Evolutionary conservation across 495 filamentous ascomycete species (phyloP).

Genomic region (Lasiosphaeriaceae sp.): DNA sequence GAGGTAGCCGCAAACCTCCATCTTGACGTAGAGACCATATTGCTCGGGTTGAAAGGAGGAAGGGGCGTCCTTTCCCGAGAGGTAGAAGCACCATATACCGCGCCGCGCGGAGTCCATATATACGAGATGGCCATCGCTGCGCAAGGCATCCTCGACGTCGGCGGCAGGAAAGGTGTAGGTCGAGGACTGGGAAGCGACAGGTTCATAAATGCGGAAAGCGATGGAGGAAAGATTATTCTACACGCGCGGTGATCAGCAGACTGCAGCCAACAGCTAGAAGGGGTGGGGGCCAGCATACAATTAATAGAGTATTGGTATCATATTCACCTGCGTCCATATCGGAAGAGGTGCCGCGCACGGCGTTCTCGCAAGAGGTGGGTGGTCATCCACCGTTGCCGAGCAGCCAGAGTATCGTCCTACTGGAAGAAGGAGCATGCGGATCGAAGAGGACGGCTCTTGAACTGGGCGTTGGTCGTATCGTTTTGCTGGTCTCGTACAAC

Average conservation of each 20-base stretch:
- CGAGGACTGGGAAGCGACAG: slow-evolving; percentile 33
- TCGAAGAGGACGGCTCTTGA: not conserved
- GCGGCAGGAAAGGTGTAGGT: slow-evolving; percentile 36
- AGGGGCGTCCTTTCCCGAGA: slow-evolving; percentile 29
- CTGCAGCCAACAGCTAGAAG: not conserved
- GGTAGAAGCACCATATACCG: slow-evolving; percentile 50
- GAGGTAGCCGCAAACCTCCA: slow-evolving; percentile 37
- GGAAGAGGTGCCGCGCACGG: slow-evolving; percentile 23
- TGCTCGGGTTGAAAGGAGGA: slow-evolving; percentile 21
- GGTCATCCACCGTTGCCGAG: slow-evolving; percentile 23
- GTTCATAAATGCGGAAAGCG: slow-evolving; percentile 46
- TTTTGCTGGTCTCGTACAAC: not conserved
- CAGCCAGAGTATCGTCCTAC: slow-evolving; percentile 10
- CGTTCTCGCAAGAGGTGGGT: slow-evolving; percentile 11
- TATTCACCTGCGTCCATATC: slow-evolving; percentile 54
- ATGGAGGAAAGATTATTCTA: slow-evolving; percentile 47
- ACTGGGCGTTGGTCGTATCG: slow-evolving; percentile 1
- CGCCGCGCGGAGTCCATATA: slow-evolving; percentile 43
- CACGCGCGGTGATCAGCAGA: not conserved
- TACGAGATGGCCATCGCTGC: slow-evolving; percentile 48
- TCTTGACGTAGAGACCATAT: slow-evolving; percentile 25
- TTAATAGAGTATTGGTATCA: slow-evolving; percentile 49
- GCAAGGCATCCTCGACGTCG: slow-evolving; percentile 43
- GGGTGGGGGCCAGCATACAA: slow-evolving; percentile 31
- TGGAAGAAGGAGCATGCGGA: slow-evolving; percentile 18